Conservation (phyloP, 2,329 filamentous ascomycete species). For the Aspergillus sp. region DNA sequence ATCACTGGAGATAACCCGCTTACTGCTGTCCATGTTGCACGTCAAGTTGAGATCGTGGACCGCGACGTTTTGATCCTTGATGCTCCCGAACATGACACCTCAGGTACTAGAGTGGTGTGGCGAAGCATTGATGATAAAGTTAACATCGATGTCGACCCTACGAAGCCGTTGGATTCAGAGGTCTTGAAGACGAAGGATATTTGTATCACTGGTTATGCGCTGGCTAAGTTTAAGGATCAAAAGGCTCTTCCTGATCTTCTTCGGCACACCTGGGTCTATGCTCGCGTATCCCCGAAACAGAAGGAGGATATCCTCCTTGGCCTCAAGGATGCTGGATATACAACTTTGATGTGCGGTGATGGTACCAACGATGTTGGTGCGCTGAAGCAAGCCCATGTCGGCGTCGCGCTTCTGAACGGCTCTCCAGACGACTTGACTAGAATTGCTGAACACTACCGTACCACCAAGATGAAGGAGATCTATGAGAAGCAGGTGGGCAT, state of each 20-base stretch:
- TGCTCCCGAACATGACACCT: constrained; percentile 83
- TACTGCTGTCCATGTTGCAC: constrained; percentile 92
- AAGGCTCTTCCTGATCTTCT: constrained; percentile 73
- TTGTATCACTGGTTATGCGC: constrained; percentile 91
- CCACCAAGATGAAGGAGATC: constrained; percentile 96
- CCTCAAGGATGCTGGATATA: constrained; percentile 94
- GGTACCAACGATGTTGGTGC: constrained; percentile 98
- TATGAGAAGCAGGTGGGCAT: constrained; percentile 93
- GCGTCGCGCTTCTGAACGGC: constrained; percentile 92
- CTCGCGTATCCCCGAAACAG: constrained; percentile 95
- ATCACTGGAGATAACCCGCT: constrained; percentile 98
- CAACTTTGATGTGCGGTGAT: constrained; percentile 97
- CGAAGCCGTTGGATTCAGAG: constrained; percentile 73
- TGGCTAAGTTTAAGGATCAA: constrained; percentile 84
- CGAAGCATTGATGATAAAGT: constrained; percentile 89
- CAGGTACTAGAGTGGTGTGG: constrained; percentile 83
- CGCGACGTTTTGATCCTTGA: constrained; percentile 93
- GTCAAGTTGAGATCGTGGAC: constrained; percentile 95
- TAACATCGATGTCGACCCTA: constrained; percentile 81
- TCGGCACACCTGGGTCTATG: constrained; percentile 94
- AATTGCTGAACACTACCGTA: constrained; percentile 90
- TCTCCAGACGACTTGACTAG: constrained; percentile 85
- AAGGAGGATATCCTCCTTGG: constrained; percentile 98
- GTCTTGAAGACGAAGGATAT: constrained; percentile 86
- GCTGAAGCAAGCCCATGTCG: constrained; percentile 96